phyloP scores from a whole-genome alignment of 2,329 filamentous ascomycete species.

The Ceratocystis papillata region DNA sequence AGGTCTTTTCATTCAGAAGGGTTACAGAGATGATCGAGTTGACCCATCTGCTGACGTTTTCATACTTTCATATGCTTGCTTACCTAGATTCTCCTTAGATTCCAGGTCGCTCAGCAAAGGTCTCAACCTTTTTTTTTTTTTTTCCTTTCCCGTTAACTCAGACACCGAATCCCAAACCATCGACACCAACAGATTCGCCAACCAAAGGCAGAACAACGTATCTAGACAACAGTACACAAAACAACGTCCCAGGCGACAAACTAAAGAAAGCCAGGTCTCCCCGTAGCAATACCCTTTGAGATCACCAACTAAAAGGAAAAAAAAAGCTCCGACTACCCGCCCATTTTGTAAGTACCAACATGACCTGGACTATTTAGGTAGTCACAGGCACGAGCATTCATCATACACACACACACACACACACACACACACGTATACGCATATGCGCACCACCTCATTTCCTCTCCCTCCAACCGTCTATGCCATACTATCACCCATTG shows the following conservation, averaged over 20 bases:
- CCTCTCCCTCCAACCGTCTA: not conserved
- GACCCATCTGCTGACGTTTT: slow-evolving; percentile 6
- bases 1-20: not conserved
- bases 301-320: not conserved
- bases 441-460: not conserved
- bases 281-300: not conserved
- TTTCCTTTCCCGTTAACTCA: slow-evolving; percentile 13
- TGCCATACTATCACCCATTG: not conserved
- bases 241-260: not conserved
- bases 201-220: not conserved
- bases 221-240: not conserved
- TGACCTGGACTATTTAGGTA: not conserved
- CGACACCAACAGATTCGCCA: not conserved
- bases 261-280: not conserved
- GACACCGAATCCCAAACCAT: slow-evolving; percentile 7
- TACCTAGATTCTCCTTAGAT: slow-evolving; percentile 9
- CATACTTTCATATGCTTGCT: not conserved
- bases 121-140: slow-evolving; percentile 1
- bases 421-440: not conserved
- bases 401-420: not conserved
- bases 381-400: not conserved
- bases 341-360: slow-evolving; percentile 1
- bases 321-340: not conserved
- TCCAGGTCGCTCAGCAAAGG: not conserved
- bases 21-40: slow-evolving; percentile 10